These are phyloP conservation scores for Calamus simplicifolius DNA, from an alignment of 176 grass and related monocot genomes.

Conservation along the genomic window DNA sequence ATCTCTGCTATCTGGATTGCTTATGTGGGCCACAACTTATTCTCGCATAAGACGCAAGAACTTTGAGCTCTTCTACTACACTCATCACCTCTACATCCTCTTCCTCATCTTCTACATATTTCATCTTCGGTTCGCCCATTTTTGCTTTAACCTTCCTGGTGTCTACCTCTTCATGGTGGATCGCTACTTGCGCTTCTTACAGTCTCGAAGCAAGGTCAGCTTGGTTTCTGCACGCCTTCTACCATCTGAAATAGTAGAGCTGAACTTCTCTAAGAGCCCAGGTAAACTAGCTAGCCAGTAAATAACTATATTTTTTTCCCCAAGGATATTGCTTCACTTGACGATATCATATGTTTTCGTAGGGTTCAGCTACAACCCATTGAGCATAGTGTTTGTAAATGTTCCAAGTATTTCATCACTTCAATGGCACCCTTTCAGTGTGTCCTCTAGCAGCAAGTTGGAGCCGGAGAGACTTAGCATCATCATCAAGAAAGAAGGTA, in stretches of 20 bases:
- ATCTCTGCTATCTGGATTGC: slow-evolving; percentile 21
- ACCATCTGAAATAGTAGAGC: slow-evolving; percentile 43
- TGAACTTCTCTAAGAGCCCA: slow-evolving; percentile 49
- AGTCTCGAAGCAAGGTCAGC: slow-evolving; percentile 31
- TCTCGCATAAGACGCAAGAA: slow-evolving; percentile 35
- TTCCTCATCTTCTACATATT: slow-evolving; percentile 42
- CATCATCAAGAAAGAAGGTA: slow-evolving; percentile 51
- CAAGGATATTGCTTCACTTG: neutral
- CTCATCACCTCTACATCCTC: slow-evolving; percentile 48
- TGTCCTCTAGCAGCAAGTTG: slow-evolving; percentile 43
- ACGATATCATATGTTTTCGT: neutral
- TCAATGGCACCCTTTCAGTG: slow-evolving; percentile 63
- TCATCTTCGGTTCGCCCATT: slow-evolving; percentile 34
- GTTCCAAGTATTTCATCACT: slow-evolving; percentile 36
- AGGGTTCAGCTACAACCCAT: slow-evolving; percentile 34
- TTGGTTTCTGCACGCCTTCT: slow-evolving; percentile 42
- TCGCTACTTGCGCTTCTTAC: slow-evolving; percentile 53
- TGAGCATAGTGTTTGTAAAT: slow-evolving; percentile 54
- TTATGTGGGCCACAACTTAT: slow-evolving; percentile 39
- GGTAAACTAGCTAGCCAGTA: slow-evolving; percentile 10
- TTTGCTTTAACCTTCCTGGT: slow-evolving; percentile 34
- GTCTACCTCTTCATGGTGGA: slow-evolving; percentile 55
- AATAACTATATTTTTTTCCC: neutral
- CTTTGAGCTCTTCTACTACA: slow-evolving; percentile 65
- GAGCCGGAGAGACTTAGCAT: slow-evolving; percentile 39